These are phyloP conservation scores for Penicillium decumbens DNA, from an alignment of 2,329 filamentous ascomycete species.

Conservation along the genomic window DNA sequence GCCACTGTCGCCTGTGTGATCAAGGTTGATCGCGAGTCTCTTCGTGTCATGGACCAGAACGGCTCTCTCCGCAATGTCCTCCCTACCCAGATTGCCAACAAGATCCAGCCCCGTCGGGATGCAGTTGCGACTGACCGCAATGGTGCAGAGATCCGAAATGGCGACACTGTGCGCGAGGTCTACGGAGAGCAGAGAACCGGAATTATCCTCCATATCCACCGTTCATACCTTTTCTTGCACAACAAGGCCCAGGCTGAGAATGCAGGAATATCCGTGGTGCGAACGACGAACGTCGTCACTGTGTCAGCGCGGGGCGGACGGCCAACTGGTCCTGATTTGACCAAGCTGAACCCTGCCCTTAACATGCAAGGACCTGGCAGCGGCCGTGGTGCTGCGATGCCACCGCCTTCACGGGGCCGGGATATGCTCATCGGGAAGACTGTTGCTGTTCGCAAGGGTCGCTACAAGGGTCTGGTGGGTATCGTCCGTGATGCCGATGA, in stretches of 20 bases:
- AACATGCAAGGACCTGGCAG: constrained; percentile 60
- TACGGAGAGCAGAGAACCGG: constrained; percentile 80
- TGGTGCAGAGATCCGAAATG: constrained; percentile 84
- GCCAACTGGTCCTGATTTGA: constrained; percentile 70
- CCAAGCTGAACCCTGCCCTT: constrained; percentile 86
- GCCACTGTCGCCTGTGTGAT: constrained; percentile 89
- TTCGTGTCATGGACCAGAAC: constrained; percentile 86
- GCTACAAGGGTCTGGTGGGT: constrained; percentile 86
- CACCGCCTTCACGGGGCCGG: constrained; percentile 69
- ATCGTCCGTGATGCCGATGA: constrained; percentile 95
- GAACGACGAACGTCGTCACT: constrained; percentile 79
- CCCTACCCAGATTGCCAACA: constrained; percentile 87
- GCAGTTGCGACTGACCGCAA: constrained; percentile 90
- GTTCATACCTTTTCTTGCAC: constrained; percentile 86
- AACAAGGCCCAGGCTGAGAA: constrained; percentile 82
- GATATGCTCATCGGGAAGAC: constrained; percentile 88
- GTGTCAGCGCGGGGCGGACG: constrained; percentile 92
- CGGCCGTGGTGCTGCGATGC: constrained; percentile 47
- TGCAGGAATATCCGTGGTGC: constrained; percentile 80
- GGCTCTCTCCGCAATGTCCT: constrained; percentile 75
- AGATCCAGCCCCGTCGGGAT: constrained; percentile 73
- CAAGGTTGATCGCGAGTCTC: constrained; percentile 89
- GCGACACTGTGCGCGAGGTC: constrained; percentile 88
- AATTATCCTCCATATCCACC: constrained; percentile 88
- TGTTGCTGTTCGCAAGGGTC: constrained; percentile 78